Evolutionary conservation across 139 green algal genomes (phyloP).

Genomic region (Tetratostichococcus sp.): DNA sequence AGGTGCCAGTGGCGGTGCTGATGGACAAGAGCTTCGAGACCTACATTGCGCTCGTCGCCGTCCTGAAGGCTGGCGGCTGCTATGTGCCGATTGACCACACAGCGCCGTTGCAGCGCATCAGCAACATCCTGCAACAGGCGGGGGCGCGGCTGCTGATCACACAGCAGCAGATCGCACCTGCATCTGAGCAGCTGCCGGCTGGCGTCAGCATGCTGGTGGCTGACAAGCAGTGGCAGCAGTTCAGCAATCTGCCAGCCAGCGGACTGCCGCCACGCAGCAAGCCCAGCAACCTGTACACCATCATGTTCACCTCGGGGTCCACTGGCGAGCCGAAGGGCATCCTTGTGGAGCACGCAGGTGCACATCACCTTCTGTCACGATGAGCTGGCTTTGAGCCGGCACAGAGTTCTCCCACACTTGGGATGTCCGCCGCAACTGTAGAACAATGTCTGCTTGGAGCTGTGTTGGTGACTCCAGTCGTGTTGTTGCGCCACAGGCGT

Average conservation of each 20-base stretch:
- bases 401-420: too few species aligned
- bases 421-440: too few species aligned
- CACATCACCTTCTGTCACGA: not conserved
- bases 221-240: not conserved
- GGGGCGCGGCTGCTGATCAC: not conserved
- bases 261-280: too few species aligned
- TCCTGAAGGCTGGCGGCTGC: slow-evolving; percentile 29
- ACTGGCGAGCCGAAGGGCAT: slow-evolving; percentile 59
- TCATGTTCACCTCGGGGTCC: slow-evolving; percentile 59
- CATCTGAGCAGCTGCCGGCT: not conserved
- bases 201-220: not conserved
- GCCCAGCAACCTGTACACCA: slow-evolving; percentile 30
- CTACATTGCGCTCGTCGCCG: slow-evolving; percentile 32
- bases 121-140: not conserved
- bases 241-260: not conserved
- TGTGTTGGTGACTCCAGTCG: too few species aligned
- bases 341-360: slow-evolving; percentile 16
- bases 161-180: not conserved
- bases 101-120: slow-evolving; percentile 18
- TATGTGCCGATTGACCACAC: slow-evolving; percentile 53
- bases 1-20: slow-evolving; percentile 28
- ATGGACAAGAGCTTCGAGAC: slow-evolving; percentile 38
- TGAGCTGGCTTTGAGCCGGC: too few species aligned
- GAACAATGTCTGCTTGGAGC: too few species aligned
- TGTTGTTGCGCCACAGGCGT: too few species aligned